phyloP scores from a whole-genome alignment of 306 rosid genomes.

The Lathyrus tuberosus region DNA sequence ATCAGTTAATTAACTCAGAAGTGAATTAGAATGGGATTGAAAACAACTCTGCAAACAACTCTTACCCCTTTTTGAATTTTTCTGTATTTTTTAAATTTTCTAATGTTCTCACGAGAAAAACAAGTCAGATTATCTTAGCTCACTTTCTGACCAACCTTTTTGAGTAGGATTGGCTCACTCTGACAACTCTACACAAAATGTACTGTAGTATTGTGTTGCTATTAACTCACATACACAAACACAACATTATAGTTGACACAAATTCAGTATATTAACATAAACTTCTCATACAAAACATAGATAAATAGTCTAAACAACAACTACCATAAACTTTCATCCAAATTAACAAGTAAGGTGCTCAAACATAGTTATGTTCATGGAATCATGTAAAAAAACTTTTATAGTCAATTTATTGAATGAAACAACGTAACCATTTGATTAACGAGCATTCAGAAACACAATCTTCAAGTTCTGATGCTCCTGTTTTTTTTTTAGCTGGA shows the following conservation, averaged over 20 bases:
- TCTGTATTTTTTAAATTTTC: background rate
- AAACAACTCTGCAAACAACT: background rate
- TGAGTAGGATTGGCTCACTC: background rate
- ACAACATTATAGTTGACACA: background rate
- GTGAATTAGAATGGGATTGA: too few species aligned
- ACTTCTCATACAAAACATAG: conserved; percentile 8
- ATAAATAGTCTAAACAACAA: conserved; percentile 33
- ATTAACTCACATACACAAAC: conserved; percentile 8
- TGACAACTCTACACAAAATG: background rate
- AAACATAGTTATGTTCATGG: conserved; percentile 35
- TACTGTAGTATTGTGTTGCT: background rate
- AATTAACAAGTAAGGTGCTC: conserved; percentile 28
- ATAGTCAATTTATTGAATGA: conserved; percentile 41
- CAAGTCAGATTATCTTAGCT: background rate
- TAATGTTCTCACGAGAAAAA: background rate
- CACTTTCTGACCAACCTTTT: background rate
- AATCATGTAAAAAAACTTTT: conserved; percentile 32
- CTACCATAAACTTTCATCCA: conserved; percentile 16
- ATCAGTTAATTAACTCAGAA: too few species aligned
- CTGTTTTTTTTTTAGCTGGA: conserved; percentile 18
- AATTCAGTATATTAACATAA: background rate
- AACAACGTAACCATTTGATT: conserved; percentile 30
- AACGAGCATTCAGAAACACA: conserved; percentile 22
- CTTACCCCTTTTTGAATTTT: background rate
- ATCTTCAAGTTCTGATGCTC: conserved; percentile 31